phyloP scores from a whole-genome alignment of 257 asterid species.

The Solanum habrochaites region DNA sequence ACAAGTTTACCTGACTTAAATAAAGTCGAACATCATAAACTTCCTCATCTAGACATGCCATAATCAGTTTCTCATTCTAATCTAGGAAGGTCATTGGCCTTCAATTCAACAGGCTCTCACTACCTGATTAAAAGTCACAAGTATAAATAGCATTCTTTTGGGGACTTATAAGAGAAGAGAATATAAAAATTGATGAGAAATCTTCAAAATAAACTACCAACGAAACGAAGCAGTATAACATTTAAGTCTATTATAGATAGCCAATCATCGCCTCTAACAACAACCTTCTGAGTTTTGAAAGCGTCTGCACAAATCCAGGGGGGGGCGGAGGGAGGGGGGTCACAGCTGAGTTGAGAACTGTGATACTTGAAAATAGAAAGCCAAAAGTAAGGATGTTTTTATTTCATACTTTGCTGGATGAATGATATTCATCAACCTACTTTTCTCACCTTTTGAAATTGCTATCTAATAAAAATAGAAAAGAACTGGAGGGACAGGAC shows the following conservation, averaged over 20 bases:
- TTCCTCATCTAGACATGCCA: neutral
- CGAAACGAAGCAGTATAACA: neutral
- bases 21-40: neutral
- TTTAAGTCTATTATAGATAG: neutral
- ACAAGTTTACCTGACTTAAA: neutral
- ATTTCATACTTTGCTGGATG: neutral
- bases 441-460: neutral
- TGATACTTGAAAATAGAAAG: neutral
- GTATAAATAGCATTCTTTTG: neutral
- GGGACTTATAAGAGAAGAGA: neutral
- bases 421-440: neutral
- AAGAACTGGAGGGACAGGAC: neutral
- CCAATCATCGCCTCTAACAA: neutral
- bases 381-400: neutral
- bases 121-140: neutral
- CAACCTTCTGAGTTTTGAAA: neutral
- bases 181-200: neutral
- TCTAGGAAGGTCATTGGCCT: neutral
- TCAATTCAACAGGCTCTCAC: neutral
- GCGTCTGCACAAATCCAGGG: neutral
- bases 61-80: neutral
- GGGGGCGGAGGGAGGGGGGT: neutral
- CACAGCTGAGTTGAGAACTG: neutral
- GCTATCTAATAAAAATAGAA: neutral
- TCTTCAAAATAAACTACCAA: neutral